These are phyloP conservation scores for Aspergillus sp. DNA, from an alignment of 2,329 filamentous ascomycete genomes.

Conservation along the genomic window DNA sequence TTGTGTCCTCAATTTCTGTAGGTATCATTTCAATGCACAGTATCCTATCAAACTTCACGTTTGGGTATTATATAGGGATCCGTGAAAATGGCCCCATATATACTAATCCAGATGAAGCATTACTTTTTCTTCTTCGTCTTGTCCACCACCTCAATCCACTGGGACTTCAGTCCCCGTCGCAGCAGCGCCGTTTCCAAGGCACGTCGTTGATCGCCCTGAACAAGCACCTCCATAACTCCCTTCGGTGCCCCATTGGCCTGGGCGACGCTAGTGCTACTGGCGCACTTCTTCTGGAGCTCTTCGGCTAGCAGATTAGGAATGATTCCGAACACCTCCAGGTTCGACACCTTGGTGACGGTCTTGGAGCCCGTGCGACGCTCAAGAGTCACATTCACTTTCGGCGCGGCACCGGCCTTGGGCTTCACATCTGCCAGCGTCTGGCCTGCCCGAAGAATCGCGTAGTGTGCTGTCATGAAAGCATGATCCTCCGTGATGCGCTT, in stretches of 20 bases:
- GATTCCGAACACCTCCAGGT: slow-evolving; percentile 61
- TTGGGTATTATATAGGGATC: background rate
- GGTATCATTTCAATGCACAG: too few relatives aligned
- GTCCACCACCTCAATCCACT: slow-evolving; percentile 64
- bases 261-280: slow-evolving; percentile 64
- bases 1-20: too few relatives aligned
- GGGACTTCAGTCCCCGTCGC: slow-evolving; percentile 56
- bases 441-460: slow-evolving; percentile 51
- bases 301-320: slow-evolving; percentile 60
- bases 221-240: slow-evolving; percentile 64
- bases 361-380: slow-evolving; percentile 67
- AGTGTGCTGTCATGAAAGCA: slow-evolving; percentile 52
- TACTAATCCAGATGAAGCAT: background rate
- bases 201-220: slow-evolving; percentile 65
- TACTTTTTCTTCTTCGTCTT: slow-evolving; percentile 66
- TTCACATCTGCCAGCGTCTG: slow-evolving; percentile 49
- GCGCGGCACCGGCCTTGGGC: slow-evolving; percentile 58
- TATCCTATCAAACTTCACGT: too few relatives aligned
- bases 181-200: slow-evolving; percentile 59
- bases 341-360: slow-evolving; percentile 61
- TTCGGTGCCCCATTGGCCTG: slow-evolving; percentile 61
- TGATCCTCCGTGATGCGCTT: slow-evolving; percentile 55
- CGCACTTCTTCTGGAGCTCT: slow-evolving; percentile 65
- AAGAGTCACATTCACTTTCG: slow-evolving; percentile 58
- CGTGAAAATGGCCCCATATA: background rate